Evolutionary conservation across 1,139 yeast genomes (phyloP).

Genomic region (Wickerhamiella pararugosa): DNA sequence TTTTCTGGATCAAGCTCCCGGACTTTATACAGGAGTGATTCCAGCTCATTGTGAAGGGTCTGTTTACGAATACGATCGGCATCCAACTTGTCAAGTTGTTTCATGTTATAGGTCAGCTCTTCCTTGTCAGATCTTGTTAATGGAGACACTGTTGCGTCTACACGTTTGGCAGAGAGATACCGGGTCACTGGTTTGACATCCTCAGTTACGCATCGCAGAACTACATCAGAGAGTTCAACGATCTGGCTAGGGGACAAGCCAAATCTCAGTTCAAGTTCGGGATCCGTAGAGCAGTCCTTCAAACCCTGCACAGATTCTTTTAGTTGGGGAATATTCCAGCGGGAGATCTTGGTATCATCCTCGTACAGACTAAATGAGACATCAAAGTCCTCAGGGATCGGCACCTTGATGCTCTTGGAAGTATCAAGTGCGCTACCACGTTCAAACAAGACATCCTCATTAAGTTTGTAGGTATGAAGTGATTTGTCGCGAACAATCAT

Average conservation of each 20-base stretch:
- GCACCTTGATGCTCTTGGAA: conserved; percentile 8
- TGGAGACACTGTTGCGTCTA: conserved; percentile 9
- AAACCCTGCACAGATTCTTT: conserved; percentile 16
- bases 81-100: conserved; percentile 13
- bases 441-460: conserved; percentile 19
- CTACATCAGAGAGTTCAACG: conserved; percentile 17
- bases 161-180: conserved; percentile 6
- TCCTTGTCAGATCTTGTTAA: conserved; percentile 11
- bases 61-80: conserved; percentile 12
- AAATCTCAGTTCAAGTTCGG: conserved; percentile 18
- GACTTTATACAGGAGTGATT: conserved; percentile 14
- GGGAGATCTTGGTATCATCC: conserved; percentile 35
- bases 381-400: conserved; percentile 17
- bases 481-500: conserved; percentile 45
- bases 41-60: conserved; percentile 16
- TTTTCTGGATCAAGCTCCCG: conserved; percentile 13
- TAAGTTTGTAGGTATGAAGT: conserved; percentile 27
- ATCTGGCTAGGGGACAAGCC: conserved; percentile 18
- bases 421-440: conserved; percentile 22
- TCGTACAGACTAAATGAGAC: conserved; percentile 38
- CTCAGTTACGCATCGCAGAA: conserved; percentile 11
- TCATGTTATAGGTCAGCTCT: conserved; percentile 11
- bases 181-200: conserved; percentile 2
- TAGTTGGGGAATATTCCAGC: conserved; percentile 20
- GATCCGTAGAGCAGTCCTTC: conserved; percentile 13